Evolutionary conservation across 129 eudicot species (phyloP), one percentile per base, ranked within the genome.

Genomic region (Helichrysum umbraculigerum): DNA sequence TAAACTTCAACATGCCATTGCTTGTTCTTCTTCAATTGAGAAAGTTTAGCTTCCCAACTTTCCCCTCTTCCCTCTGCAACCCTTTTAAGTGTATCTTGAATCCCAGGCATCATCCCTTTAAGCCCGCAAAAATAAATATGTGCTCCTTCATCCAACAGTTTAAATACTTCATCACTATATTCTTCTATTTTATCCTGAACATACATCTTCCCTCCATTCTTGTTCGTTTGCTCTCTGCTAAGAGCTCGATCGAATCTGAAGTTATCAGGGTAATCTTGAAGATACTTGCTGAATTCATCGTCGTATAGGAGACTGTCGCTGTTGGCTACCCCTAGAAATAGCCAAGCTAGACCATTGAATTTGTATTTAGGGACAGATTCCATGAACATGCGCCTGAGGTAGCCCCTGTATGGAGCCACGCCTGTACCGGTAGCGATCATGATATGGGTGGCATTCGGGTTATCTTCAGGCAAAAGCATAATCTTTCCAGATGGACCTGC

Each of bases 91-190:
- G 99, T 95, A 2, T 89, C 96, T 73, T 95, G 99, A 68, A 95
- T 95, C n/a, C 99, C 97, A 1, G 99, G 99, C 99, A 95, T 95
- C 99, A 95, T 95, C 51, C 99, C 99, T 71, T 86, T 95, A 11
- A 95, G 94, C 83, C 99, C 99, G 29, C 99, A 95, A 86, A 95
- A 95, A 71, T 95, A 95, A 0, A 95, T 95, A 76, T 95, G 99
- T 2, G 99, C 97, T 52, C 99, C 99, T 56, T 76, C 73, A 59
- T 95, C 99, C 88, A 95, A 74, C 22, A 95, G 81, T 61, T 81
- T 88, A 77, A 95, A 95, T 72, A 95, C 83, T 71, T 89, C 97
- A 35, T 91, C 96, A 9, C 99, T 95, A 66, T 95, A 95, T 77
- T 95, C 99, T 73, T 95, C 99, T 4, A 95, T 95, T 72, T 89